Evolutionary conservation across 768 basidiomycete species (phyloP).

Genomic region (Trametes coccinea): DNA sequence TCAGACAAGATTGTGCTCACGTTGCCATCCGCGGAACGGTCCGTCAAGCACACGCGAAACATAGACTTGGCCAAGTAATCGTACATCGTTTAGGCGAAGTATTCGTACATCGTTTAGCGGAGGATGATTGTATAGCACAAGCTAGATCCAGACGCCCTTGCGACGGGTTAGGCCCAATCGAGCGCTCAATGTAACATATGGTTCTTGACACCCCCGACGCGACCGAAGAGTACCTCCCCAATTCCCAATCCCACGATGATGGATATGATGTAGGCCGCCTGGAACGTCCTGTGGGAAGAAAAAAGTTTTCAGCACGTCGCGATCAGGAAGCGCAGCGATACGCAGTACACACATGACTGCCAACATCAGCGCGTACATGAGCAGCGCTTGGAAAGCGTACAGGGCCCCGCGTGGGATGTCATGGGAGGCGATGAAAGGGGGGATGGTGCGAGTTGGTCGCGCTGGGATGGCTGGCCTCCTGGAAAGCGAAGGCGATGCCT

Average conservation of each 20-base stretch:
- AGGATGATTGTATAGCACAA: too few species aligned
- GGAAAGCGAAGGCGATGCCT: constrained; percentile 6
- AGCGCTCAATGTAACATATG: constrained; percentile 17
- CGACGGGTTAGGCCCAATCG: not conserved
- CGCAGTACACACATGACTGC: constrained; percentile 64
- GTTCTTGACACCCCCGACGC: constrained; percentile 35
- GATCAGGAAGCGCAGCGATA: not conserved
- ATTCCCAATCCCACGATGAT: constrained; percentile 69
- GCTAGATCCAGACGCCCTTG: too few species aligned
- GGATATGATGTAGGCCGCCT: constrained; percentile 73
- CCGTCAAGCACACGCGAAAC: too few species aligned
- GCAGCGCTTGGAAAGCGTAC: constrained; percentile 59
- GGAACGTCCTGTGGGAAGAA: constrained; percentile 67
- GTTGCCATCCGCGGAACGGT: too few species aligned
- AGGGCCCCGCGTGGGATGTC: constrained; percentile 73
- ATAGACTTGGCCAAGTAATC: too few species aligned
- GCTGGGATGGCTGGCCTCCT: not conserved
- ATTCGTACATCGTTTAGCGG: too few species aligned
- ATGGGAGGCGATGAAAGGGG: constrained; percentile 66
- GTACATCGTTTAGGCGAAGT: too few species aligned
- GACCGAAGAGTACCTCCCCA: constrained; percentile 74
- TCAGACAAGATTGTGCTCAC: too few species aligned
- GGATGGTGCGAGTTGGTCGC: constrained; percentile 39
- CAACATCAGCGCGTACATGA: constrained; percentile 78
- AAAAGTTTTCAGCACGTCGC: constrained; percentile 20